A percentile compares a stretch with the other conserved stretches of the same genome.
Evolutionary conservation across 345 rosid species (phyloP).

Genomic region (Leavenworthia alabamica): DNA sequence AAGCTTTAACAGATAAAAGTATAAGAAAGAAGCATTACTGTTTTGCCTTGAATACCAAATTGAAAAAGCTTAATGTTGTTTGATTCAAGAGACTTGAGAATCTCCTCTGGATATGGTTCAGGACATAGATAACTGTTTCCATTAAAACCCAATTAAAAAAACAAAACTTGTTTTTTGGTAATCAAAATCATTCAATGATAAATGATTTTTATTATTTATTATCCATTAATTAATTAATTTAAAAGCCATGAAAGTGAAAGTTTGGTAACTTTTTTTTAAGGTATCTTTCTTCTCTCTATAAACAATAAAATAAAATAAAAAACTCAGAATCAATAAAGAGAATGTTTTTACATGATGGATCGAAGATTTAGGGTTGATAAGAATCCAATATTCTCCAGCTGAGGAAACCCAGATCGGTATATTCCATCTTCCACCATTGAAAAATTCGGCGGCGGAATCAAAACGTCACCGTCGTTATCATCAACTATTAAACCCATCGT

Average conservation of each 20-base stretch:
- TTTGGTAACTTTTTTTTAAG: not conserved
- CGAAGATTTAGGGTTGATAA: conserved; percentile 61
- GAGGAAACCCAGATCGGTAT: conserved; percentile 70
- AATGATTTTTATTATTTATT: not conserved
- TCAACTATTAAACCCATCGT: conserved; percentile 40
- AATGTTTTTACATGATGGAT: conserved; percentile 54
- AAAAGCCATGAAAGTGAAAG: conserved; percentile 8
- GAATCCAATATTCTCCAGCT: conserved; percentile 47
- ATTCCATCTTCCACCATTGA: conserved; percentile 78
- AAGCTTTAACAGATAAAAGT: not conserved
- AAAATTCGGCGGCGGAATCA: conserved; percentile 63
- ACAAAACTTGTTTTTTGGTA: conserved; percentile 2
- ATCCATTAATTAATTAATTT: not conserved
- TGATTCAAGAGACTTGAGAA: conserved; percentile 44
- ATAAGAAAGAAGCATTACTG: conserved; percentile 35
- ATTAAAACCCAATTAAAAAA: conserved; percentile 3
- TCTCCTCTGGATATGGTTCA: conserved; percentile 77
- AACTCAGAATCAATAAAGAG: not conserved
- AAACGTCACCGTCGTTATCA: conserved; percentile 25
- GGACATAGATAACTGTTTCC: conserved; percentile 68
- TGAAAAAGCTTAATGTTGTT: conserved; percentile 61
- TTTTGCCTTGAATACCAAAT: conserved; percentile 75
- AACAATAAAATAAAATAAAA: not conserved
- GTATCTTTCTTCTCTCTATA: not conserved
- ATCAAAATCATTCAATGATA: conserved; percentile 2